These are phyloP conservation scores for Pyrus communis DNA, from an alignment of 306 rosid genomes.

Conservation along the genomic window DNA sequence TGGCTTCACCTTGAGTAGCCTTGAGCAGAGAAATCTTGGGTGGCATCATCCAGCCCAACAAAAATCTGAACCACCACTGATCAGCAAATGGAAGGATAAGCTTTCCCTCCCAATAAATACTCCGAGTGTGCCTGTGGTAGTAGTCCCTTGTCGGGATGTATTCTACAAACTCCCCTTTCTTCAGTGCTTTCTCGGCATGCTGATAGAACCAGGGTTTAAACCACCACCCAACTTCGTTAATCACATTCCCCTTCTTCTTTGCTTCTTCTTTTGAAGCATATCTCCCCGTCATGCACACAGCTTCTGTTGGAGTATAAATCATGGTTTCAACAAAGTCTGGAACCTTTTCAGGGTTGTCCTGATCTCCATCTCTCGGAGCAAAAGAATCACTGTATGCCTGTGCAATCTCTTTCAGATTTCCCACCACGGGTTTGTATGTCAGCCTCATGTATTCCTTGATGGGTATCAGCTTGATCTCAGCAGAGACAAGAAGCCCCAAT, in stretches of 20 bases:
- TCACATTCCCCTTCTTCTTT: slow-evolving; percentile 83
- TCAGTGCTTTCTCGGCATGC: slow-evolving; percentile 73
- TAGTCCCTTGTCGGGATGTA: slow-evolving; percentile 88
- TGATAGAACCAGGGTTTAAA: slow-evolving; percentile 95
- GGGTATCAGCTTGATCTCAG: slow-evolving; percentile 82
- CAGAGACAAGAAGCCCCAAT: slow-evolving; percentile 88
- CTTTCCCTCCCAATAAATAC: slow-evolving; percentile 97
- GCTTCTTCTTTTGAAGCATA: slow-evolving; percentile 93
- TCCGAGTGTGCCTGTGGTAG: slow-evolving; percentile 95
- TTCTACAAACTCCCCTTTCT: slow-evolving; percentile 86
- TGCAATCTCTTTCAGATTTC: slow-evolving; percentile 69
- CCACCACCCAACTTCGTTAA: slow-evolving; percentile 93
- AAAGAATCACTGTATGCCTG: slow-evolving; percentile 79
- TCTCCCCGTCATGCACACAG: slow-evolving; percentile 82
- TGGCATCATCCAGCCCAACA: slow-evolving; percentile 96
- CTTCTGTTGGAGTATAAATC: slow-evolving; percentile 63
- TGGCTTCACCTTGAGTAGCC: slow-evolving; percentile 98
- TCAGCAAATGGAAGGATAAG: slow-evolving; percentile 95
- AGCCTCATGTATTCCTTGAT: slow-evolving; percentile 89
- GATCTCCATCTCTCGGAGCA: slow-evolving; percentile 86
- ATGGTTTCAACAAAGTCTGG: slow-evolving; percentile 94
- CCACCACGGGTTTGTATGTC: slow-evolving; percentile 70
- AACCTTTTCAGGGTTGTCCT: slow-evolving; percentile 74
- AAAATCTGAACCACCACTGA: slow-evolving; percentile 85
- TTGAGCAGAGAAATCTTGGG: slow-evolving; percentile 94